phyloP scores from a whole-genome alignment of 2,329 filamentous ascomycete genomes.

The Zasmidium angulare region DNA sequence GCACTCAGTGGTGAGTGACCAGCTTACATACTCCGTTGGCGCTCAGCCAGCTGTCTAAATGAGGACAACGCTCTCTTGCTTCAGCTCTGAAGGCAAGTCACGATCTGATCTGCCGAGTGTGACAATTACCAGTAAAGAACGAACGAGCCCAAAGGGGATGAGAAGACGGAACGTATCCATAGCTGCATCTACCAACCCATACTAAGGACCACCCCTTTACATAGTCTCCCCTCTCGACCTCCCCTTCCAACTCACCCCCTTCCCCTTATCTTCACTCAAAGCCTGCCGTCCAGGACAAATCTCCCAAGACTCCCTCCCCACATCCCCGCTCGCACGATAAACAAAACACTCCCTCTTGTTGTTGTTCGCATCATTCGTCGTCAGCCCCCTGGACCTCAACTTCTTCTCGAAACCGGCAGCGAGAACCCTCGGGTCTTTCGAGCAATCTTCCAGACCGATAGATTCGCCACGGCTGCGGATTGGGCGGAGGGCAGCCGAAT shows the following conservation, averaged over 20 bases:
- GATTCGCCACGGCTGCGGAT: neutral
- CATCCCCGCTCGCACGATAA: neutral
- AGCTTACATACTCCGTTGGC: too few species aligned
- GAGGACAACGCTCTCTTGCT: too few species aligned
- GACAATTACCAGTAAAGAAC: too few species aligned
- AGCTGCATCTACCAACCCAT: neutral
- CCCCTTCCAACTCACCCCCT: neutral
- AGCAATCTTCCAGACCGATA: conserved; percentile 3
- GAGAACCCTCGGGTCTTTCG: neutral
- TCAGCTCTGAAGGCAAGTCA: too few species aligned
- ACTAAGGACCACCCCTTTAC: neutral
- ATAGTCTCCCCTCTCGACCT: neutral
- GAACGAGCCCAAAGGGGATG: neutral
- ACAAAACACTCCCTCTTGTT: neutral
- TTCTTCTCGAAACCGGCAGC: conserved; percentile 4
- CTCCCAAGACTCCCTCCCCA: neutral
- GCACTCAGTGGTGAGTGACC: too few species aligned
- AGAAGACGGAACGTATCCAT: neutral
- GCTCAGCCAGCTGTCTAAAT: too few species aligned
- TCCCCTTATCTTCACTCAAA: neutral
- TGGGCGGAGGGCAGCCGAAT: neutral
- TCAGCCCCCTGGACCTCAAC: neutral
- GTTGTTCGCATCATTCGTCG: neutral
- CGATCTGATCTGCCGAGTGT: too few species aligned
- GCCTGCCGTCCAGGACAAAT: neutral